Percentiles rank a stretch among this genome's conserved stretches.
Evolutionary conservation across 163 green algal genomes (phyloP).

Genomic region (Prototheca wickerhamii): DNA sequence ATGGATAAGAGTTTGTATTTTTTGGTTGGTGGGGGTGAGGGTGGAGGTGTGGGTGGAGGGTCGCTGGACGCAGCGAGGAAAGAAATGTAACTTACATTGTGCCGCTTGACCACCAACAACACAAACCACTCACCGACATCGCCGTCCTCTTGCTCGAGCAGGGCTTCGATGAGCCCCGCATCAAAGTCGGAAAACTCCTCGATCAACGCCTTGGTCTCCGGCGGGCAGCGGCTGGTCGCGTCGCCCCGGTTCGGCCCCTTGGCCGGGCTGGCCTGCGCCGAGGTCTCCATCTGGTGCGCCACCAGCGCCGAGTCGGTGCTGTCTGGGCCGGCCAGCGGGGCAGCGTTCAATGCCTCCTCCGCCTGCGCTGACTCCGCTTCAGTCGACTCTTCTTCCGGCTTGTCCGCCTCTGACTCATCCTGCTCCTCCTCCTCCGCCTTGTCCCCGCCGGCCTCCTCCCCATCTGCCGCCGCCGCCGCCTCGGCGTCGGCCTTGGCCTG

Average conservation of each 20-base stretch:
- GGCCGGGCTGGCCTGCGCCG: background rate
- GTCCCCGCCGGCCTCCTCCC: background rate
- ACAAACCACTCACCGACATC: conserved; percentile 40
- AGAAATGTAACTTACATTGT: no score
- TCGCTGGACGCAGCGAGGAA: no score
- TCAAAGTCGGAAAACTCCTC: conserved; percentile 62
- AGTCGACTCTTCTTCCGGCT: background rate
- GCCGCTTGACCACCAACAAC: no score
- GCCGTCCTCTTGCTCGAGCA: conserved; percentile 70
- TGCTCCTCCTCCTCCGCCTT: background rate
- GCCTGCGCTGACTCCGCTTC: no score
- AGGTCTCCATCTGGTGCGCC: background rate
- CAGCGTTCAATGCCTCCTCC: no score
- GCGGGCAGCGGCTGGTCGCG: no score
- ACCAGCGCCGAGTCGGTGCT: background rate
- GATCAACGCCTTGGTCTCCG: conserved; percentile 10
- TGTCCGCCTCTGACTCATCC: background rate
- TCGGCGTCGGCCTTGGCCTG: conserved; percentile 16
- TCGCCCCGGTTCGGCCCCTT: no score
- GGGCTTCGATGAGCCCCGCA: conserved; percentile 40
- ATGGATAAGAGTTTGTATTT: background rate
- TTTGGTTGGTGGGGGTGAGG: no score
- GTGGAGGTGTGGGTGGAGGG: no score
- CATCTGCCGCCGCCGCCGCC: background rate
- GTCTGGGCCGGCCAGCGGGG: no score